Conservation (phyloP, 352 stramenopile species). For the Pythium pyrilobum region DNA sequence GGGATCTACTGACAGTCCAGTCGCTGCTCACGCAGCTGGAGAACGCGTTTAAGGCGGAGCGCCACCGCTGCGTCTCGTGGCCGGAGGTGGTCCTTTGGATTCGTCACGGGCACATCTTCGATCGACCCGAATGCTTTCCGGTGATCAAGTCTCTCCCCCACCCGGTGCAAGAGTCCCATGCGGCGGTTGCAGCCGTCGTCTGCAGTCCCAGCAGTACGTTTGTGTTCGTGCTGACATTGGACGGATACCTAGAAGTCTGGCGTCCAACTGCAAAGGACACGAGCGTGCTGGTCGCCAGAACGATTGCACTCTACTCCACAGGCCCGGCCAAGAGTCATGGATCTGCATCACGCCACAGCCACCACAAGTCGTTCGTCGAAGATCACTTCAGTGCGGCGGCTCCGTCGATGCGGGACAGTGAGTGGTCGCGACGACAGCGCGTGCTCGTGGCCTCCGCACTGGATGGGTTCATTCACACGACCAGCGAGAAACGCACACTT, state of each 20-base stretch:
- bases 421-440: not conserved
- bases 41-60: not conserved
- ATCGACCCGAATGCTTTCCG: not conserved
- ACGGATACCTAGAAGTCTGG: slow-evolving; percentile 9
- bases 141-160: not conserved
- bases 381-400: not conserved
- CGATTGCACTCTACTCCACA: not conserved
- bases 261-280: not conserved
- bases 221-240: not conserved
- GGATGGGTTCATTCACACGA: not conserved
- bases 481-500: not conserved
- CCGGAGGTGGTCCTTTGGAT: slow-evolving; percentile 4
- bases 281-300: not conserved
- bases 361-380: not conserved
- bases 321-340: not conserved
- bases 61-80: not conserved
- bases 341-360: not conserved
- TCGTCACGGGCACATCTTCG: not conserved
- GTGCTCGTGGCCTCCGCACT: not conserved
- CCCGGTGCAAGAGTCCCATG: no score
- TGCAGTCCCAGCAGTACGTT: not conserved
- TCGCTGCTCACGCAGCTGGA: not conserved
- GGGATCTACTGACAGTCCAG: not conserved
- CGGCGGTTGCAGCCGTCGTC: not conserved
- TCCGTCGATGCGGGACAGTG: not conserved